Conservation (phyloP, 73 alveolate genomes). For the Effrenium voratum region DNA sequence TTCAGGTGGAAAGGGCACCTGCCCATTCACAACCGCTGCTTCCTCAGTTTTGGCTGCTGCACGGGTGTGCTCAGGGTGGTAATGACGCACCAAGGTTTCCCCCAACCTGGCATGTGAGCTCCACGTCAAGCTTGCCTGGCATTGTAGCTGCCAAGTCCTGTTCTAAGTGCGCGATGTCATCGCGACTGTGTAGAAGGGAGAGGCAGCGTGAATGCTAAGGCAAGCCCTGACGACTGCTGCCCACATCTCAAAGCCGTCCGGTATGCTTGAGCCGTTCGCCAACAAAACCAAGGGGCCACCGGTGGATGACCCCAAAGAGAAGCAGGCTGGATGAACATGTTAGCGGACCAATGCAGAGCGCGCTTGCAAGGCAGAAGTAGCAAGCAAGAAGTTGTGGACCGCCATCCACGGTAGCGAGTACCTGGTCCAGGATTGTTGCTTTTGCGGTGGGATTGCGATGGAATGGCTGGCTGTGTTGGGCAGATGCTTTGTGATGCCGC, state of each 20-base stretch:
- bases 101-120: slow-evolving; percentile 83
- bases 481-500: too few relatives aligned
- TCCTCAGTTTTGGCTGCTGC: neutral
- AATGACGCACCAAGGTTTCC: neutral
- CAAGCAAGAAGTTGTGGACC: slow-evolving; percentile 79
- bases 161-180: too few relatives aligned
- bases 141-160: too few relatives aligned
- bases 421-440: neutral
- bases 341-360: neutral
- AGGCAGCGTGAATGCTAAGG: too few relatives aligned
- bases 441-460: too few relatives aligned
- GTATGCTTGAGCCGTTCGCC: neutral
- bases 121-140: slow-evolving; percentile 54
- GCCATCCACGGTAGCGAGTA: slow-evolving; percentile 78
- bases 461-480: too few relatives aligned
- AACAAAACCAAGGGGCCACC: neutral
- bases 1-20: slow-evolving; percentile 19
- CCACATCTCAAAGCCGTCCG: neutral
- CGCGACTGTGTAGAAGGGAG: too few relatives aligned
- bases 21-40: neutral
- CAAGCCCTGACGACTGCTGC: neutral
- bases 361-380: slow-evolving; percentile 37
- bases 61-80: neutral
- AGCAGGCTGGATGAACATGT: neutral
- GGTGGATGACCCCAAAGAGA: slow-evolving; percentile 33